Base-by-base conservation (phyloP, 1,284 basidiomycete species). In the Takashimella koratensis region DNA sequence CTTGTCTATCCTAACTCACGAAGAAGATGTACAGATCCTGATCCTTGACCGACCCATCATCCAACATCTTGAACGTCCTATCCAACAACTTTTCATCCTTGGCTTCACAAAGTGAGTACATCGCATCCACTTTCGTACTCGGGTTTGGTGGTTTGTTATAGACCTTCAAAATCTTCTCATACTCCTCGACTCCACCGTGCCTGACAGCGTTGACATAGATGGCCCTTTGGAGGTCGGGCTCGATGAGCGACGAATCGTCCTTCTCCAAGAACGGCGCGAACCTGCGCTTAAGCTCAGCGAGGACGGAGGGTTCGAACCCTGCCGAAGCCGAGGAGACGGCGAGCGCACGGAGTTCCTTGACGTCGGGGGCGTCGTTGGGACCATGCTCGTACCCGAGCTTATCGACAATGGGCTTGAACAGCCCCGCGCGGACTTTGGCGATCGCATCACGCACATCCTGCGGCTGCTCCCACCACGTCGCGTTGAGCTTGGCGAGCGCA, bases 401-500 rank as follows among this genome's bases (percentile, higher is more conserved):
- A 49, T 88, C 78, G 26, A 91, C 88, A 36, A 94, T 74, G 5
- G 93, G 94, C 45, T 80, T 80, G 76, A 90, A 92, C 40, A 96
- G 79, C 62, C 87, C 85, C 64, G 80, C 76, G 60, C 84, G 79
- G 74, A 92, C 83, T 27, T 77, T 79, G 61, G 87, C 79, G 59
- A 93, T 69, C 42, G 80, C 79, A 20, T 84, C 80, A 3, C 83
- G 77, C 42, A 87, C 80, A 3, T 79, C 71, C 30, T 83, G 70
- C 57, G 90, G 76, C 71, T 82, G 79, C 75, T 96, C 94, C 87
- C 88, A 96, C 90, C 92, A 97, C 2, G 84, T 84, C 13, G 79
- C 81, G n/a, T 78, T 70, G 46, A 95, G 73, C 41, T 79, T 78
- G 47, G 69, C 68, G 49, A 95, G 70, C 45, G 81, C 70, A 21